Evolutionary conservation across 306 rosid species (phyloP).

Genomic region (Cucumis cinereus): DNA sequence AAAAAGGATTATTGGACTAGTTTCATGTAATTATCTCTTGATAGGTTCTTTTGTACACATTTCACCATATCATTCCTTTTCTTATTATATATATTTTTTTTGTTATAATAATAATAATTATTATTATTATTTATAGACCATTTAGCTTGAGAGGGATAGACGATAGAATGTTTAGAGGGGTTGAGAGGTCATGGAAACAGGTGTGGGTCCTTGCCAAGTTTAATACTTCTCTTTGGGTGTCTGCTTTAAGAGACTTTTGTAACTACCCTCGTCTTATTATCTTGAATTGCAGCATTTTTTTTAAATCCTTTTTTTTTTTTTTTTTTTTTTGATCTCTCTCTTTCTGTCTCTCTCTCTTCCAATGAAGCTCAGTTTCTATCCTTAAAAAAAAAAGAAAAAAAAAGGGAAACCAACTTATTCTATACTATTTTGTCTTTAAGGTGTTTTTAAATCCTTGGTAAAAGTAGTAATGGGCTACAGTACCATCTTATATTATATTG

Average conservation of each 20-base stretch:
- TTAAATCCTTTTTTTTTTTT: no score
- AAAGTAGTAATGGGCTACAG: no score
- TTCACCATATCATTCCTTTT: not conserved
- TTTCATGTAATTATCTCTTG: not conserved
- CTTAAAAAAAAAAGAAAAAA: no score
- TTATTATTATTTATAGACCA: not conserved
- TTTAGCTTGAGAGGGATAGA: not conserved
- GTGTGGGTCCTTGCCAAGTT: not conserved
- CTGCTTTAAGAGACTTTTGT: not conserved
- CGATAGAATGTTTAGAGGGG: not conserved
- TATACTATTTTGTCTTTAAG: no score
- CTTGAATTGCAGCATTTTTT: not conserved
- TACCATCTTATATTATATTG: no score
- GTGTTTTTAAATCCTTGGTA: no score
- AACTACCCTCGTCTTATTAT: not conserved
- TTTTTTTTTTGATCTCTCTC: no score
- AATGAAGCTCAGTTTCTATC: not conserved
- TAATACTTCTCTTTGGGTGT: not conserved
- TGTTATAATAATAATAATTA: no score
- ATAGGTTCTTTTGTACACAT: not conserved
- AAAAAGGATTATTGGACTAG: not conserved
- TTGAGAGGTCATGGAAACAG: not conserved
- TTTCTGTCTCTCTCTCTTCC: not conserved
- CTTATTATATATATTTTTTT: no score
- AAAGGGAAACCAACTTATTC: no score